Base-by-base conservation (phyloP, 805 yeast species). In the Candida vaughaniae region DNA sequence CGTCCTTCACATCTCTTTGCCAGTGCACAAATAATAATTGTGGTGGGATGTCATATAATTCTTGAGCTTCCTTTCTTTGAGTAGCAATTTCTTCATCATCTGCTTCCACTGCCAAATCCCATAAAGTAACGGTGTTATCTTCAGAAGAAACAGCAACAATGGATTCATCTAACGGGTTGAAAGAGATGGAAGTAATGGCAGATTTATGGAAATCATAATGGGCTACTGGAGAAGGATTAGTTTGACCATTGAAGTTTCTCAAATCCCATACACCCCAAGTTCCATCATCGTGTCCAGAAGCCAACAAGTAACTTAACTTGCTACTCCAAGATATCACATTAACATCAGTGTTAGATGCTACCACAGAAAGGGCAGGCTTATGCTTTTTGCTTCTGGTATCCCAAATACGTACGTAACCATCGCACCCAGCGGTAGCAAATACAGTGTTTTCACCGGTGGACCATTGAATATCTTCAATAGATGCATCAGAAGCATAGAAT, bases 51-150 rank as follows among this genome's bases (percentile, higher is more conserved):
- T 85, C 95, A 48, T 81, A 82, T 48, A 93, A 69, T 51, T 90
- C 97, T 49, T 76, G 75, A 27, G 81, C 76, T 52, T 84, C 93
- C 39, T 78, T 75, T 51, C 79, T 77, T 65, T 91, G 97, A 55
- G 83, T 85, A 40, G 85, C 80, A 48, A 91, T 85, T 64, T 91
- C 99, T 57, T 91, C 98, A 57, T 93, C 98, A 61, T 90, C 99
- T 3, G 98, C 98, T 67, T 93, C 99, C 11, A 93, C 99, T 9
- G 97, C 91, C 59, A 93, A 73, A 68, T 93, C 99, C 99, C 99
- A 93, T 48, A 93, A 69, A 1, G 97, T 89, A 6, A 93, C 97
- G 5, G 98, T 93, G 60, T 89, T 89, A 63, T 93, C 99, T 58
- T 90, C 98, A 1, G 95, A 86, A 3, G 95, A 89, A 12, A 91